phyloP scores from a whole-genome alignment of 257 asterid genomes.

The Nicotiana noctiflora region DNA sequence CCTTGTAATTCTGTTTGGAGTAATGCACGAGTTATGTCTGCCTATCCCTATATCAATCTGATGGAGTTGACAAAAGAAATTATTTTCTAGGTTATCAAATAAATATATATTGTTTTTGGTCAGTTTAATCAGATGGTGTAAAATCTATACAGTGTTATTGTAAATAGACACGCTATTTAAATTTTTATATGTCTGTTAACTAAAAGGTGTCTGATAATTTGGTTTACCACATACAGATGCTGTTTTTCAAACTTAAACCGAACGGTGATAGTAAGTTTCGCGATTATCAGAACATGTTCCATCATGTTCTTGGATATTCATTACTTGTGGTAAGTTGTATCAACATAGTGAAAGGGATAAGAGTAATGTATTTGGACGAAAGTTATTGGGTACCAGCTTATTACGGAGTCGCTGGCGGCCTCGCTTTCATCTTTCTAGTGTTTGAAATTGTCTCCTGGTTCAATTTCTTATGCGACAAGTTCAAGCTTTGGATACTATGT shows the following conservation, averaged over 20 bases:
- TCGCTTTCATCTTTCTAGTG: background rate
- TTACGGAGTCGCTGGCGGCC: background rate
- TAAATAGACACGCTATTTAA: no score
- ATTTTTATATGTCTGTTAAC: no score
- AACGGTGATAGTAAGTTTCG: background rate
- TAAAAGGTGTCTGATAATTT: no score
- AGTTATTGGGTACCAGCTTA: background rate
- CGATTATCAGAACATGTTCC: background rate
- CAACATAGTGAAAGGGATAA: background rate
- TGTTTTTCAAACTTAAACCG: background rate
- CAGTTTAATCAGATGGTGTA: no score
- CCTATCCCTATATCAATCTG: no score
- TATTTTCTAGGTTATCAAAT: no score
- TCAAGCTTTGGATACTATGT: background rate
- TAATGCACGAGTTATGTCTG: no score
- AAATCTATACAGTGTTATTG: no score
- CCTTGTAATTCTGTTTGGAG: no score
- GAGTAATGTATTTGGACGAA: background rate
- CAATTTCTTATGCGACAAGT: background rate
- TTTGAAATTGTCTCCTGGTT: conserved; percentile 3
- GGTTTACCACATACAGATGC: background rate
- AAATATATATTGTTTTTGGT: no score
- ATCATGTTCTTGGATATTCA: conserved; percentile 8
- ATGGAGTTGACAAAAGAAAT: no score
- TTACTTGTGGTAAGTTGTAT: background rate